Evolutionary conservation across 139 green algal species (phyloP), one percentile per base, ranked within the genome.

Genomic region (Gonium pectorale): DNA sequence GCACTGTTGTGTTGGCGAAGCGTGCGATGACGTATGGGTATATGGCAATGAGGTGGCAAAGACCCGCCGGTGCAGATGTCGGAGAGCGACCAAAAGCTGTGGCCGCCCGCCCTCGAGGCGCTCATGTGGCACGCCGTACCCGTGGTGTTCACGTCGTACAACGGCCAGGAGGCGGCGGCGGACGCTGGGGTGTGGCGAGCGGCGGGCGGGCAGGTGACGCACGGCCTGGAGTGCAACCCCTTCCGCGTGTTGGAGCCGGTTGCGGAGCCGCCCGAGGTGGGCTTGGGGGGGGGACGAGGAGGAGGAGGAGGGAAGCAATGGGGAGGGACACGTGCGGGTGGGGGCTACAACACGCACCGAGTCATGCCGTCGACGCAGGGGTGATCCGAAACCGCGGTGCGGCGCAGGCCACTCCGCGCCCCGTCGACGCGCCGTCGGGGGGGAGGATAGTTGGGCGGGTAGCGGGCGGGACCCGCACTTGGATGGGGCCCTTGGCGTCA

Each of bases 141-240:
- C 5, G 67, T 77, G 1, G 80, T 86, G 67, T 86, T 86, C 40
- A 86, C 80, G 11, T 68, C 67, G 31, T 86, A 86, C 80, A 79
- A 86, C n/a, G 80, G 6, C 19, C 31, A 79, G 52, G 79, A 86
- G 79, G 79, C 79, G 51, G 67, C 63, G n/a, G 67, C 43, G 29
- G 80, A 86, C 29, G 67, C 54, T 19, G 80, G 67, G 38, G 80
- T 41, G 24, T 79, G 66, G 67, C 38, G 37, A 51, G 80, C 80
- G 26, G 67, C 67, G 38, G 80, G 80, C 27, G 80, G 80, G 0
- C 37, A 40, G 40, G 67, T 86, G 66, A 68, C 52, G 38, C 52
- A 63, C n/a, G 67, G 67, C 8, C 80, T 67, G 22, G 44, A 86
- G 80, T 27, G 54, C 13, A 86, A 86, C 52, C 52, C 67, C 27